Conservation (phyloP, 2,329 filamentous ascomycete genomes). For the Pseudomassariella vexata region DNA sequence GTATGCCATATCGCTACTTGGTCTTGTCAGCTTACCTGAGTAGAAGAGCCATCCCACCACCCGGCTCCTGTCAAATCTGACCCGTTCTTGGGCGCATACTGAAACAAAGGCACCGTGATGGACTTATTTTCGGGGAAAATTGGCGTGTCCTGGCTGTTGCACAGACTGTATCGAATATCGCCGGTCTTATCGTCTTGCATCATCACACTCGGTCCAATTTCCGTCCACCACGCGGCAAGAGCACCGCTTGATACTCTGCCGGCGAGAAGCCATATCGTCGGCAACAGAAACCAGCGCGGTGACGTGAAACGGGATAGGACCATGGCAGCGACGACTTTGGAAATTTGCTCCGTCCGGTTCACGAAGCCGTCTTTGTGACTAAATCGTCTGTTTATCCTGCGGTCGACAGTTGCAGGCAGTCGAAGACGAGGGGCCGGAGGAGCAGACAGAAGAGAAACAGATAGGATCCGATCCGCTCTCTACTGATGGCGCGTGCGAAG, state of each 20-base stretch:
- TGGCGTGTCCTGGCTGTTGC: slow-evolving; percentile 23
- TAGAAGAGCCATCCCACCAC: slow-evolving; percentile 23
- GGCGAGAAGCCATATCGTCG: slow-evolving; percentile 16
- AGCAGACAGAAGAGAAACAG: no score
- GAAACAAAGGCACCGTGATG: slow-evolving; percentile 18
- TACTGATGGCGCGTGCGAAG: no score
- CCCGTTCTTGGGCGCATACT: slow-evolving; percentile 22
- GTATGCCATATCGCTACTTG: no score
- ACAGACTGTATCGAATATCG: slow-evolving; percentile 28
- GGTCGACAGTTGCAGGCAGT: no score
- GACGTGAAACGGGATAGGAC: no score
- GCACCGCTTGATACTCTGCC: slow-evolving; percentile 15
- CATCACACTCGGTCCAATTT: slow-evolving; percentile 26
- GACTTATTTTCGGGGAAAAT: slow-evolving; percentile 27
- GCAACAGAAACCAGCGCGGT: slow-evolving; percentile 7
- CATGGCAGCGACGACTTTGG: no score
- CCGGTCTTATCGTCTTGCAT: slow-evolving; percentile 29
- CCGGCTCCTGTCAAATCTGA: slow-evolving; percentile 28
- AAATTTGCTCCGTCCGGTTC: no score
- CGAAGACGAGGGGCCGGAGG: no score
- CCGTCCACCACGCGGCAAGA: slow-evolving; percentile 30
- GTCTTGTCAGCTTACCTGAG: slow-evolving; percentile 20
- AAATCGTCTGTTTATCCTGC: no score
- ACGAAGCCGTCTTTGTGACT: no score
- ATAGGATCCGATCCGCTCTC: no score